Base-by-base conservation (phyloP, 2,329 filamentous ascomycete species). In the Arthrobotrys sinensis region DNA sequence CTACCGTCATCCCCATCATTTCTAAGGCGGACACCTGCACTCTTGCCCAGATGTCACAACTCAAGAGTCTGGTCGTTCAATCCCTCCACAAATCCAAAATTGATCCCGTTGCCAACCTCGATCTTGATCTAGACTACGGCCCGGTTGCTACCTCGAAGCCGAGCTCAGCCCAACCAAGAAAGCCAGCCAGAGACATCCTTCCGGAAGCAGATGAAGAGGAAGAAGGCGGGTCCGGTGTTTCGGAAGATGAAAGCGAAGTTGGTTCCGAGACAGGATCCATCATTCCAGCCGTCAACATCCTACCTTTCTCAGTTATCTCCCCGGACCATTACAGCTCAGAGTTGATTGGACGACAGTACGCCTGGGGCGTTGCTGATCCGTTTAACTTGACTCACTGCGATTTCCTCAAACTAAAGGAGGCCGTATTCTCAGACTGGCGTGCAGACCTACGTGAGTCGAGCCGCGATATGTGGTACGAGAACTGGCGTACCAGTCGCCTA, bases 21-120 rank as follows among this genome's bases (percentile, higher is more conserved):
- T 92, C 94, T 83, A 99, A 99, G 85, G 95, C 96, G 45, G 96
- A 99, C 84, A 97, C 94, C 12, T 92, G 98, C 82, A 98, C 96
- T n/a, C 91, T 92, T 0, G 92, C 92, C 66, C 96, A 99, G 85
- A 98, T 98, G 96, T 88, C 89, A 53, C 91, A 93, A 82, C 88
- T 99, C 80, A 97, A 97, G 87, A 93, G 91, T 85, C 91, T 91
- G 11, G 94, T 99, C 38, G 96, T 93, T 90, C 90, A 93, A 67
- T 94, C 92, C 81, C 87, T 99, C 80, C 95, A 96, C 85, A 90
- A 90, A 82, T 91, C 93, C 12, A 92, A 92, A 80, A 88, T 99
- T 68, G 94, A 99, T 82, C 95, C 95, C 1, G 87, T 99, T 28
- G 93, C 96, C 83, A 90, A 93, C 14, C 88, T 99, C 38, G 93